Evolutionary conservation across 129 eudicot species (phyloP), one percentile per base, ranked within the genome.

Genomic region (Flaveria ramosissima): DNA sequence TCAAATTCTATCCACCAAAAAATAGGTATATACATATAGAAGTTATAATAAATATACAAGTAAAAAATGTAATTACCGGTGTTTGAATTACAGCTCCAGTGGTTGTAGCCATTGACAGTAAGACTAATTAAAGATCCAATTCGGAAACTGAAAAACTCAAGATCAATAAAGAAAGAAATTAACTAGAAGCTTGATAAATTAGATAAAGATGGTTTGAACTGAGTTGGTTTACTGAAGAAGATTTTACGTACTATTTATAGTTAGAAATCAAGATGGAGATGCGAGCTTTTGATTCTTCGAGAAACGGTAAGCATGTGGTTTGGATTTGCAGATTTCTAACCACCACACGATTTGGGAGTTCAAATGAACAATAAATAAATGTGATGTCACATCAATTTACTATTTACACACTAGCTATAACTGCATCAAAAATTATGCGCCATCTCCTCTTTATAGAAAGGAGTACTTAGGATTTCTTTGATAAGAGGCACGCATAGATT

Each of bases 231-330:
- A 56, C 39, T 70, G 36, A 59, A 41, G 24, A 77, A 41, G 20
- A 68, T 46, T 43, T 0, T 26, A 26, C 0, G 3, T 26, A 16
- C 67, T 77, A 67, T 53, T 77, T 77, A 77, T 77, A 68, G 81
- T 27, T 67, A 52, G 73, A 13, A 69, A 16, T 3, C 48, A 15
- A n/a, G 14, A 50, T 46, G 51, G 71, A 62, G 41, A 46, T 65
- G 72, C 43, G 78, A 72, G 57, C 30, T 23, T 62, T 39, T 72
- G 73, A 73, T 59, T 39, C 51, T 68, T 59, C 73, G 23, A 78
- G 70, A 78, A 77, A 70, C 61, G 23, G 53, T 70, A 71, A 72
- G 23, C 42, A 23, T 59, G 81, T 68, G 81, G 78, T 50, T 78
- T 64, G 57, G 70, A 75, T 19, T 69, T 70, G 61, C 48, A 75